Evolutionary conservation across 2,329 filamentous ascomycete genomes (phyloP), one percentile per base, ranked within the genome.

Genomic region (Cercospora zeae-maydis): DNA sequence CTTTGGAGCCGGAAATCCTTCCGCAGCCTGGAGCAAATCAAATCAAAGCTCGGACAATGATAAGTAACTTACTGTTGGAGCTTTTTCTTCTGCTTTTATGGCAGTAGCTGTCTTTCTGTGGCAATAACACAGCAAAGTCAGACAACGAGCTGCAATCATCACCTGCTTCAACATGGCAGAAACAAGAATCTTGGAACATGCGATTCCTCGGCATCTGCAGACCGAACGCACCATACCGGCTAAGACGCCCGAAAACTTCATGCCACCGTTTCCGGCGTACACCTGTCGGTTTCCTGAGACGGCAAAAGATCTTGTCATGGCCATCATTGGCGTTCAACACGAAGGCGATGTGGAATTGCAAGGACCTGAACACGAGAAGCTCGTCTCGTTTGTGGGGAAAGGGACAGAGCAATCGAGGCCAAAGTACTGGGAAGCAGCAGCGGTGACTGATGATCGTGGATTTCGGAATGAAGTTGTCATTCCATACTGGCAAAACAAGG

Each of bases 401-500:
- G 53, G 63, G 2, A 65, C 67, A 27, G 49, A 70, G 13, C 64
- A 52, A 27, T 59, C 49, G 2, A 65, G 59, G 16, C 66, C 73
- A 6, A 47, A 65, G 1, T 73, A 73, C 65, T 75, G 72, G 71
- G 76, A 78, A 65, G 64, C 71, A 34, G 70, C 74, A 21, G 72
- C 76, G 2, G 71, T 76, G 0, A 73, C 67, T 7, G 74, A 77
- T 63, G 70, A 67, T 59, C 63, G 63, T 7, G 72, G 70, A 7
- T 73, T 69, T 34, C 75, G 72, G 64, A 79, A 78, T 63, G 63
- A 76, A 59, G 71, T 73, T 1, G 67, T 76, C 9, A 68, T 80
- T 19, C 75, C 76, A 0, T 80, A 80, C 68, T 80, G 78, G 78
- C 63, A 72, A 2, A 52, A 39, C 2, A 52, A 70, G 19, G 76